Evolutionary conservation across 2,329 filamentous ascomycete species (phyloP), one percentile per base, ranked within the genome.

Genomic region (Hypoxylon sp.): DNA sequence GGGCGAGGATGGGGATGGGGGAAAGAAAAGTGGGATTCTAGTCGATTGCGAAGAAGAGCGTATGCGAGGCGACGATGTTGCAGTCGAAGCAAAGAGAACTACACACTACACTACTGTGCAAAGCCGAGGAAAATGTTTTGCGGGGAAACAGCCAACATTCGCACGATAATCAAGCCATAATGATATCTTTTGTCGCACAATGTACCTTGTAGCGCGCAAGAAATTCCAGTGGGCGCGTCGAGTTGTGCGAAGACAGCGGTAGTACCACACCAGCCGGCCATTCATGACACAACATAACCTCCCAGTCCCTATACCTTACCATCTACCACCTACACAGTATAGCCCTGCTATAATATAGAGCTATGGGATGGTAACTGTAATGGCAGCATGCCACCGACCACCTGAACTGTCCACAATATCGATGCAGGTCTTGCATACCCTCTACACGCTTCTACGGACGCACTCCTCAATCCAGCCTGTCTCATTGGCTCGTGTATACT

Each of bases 401-500:
- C 67, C 59, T 67, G 60, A 67, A 64, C 59, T 42, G 21, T 35
- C 56, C 58, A 59, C 57, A 64, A 27, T 52, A 55, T 70, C 53
- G 46, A 39, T 70, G 67, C 67, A 67, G 60, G 67, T 70, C 67
- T 70, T 67, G 72, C 72, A 71, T 72, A 53, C 24, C 24, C 24
- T 27, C 3, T 27, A 27, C 24, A 27, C 53, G 57, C 54, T 70
- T 69, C 62, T 52, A 54, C 61, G 60, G 63, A 68, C 39, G 39
- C 57, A 59, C 39, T 63, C 17, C 46, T 67, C 48, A 37, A 29
- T 61, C 54, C 51, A 19, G 11, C 17, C 44, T 2, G 48, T 56
- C 51, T 62, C 37, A 76, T 76, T 76, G 74, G 74, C 52, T 63
- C 44, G 62, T 59, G 29, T 51, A 57, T 71, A 67, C 67, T 65